phyloP scores from a whole-genome alignment of 2,329 filamentous ascomycete genomes.

The Sporothrix brunneoviolacea region DNA sequence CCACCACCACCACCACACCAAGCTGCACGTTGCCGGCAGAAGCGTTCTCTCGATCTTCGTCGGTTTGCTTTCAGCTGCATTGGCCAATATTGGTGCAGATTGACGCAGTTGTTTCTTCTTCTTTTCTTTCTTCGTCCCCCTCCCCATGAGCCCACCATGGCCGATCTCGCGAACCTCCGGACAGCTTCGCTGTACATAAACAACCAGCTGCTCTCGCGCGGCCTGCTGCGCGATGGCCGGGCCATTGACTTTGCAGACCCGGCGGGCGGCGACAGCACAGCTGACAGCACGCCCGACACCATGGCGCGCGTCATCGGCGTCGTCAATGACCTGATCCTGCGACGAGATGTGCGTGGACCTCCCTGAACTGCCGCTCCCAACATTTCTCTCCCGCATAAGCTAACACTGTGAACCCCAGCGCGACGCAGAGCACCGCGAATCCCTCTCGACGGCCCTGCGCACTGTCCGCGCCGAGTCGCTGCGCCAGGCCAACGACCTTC shows the following conservation, averaged over 20 bases:
- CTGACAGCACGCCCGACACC: slow-evolving; percentile 26
- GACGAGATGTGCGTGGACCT: slow-evolving; percentile 67
- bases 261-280: slow-evolving; percentile 45
- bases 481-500: slow-evolving; percentile 63
- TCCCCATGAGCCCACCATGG: slow-evolving; percentile 31
- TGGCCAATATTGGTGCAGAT: too few species aligned
- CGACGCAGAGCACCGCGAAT: slow-evolving; percentile 83
- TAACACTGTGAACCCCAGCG: too few species aligned
- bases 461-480: slow-evolving; percentile 67
- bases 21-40: too few species aligned
- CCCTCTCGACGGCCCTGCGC: slow-evolving; percentile 70
- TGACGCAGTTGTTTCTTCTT: not conserved
- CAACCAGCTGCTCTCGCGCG: slow-evolving; percentile 61
- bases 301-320: slow-evolving; percentile 87
- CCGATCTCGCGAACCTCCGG: slow-evolving; percentile 54
- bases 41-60: too few species aligned
- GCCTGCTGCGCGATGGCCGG: slow-evolving; percentile 60
- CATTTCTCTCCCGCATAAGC: not conserved
- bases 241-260: slow-evolving; percentile 77
- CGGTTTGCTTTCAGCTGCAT: too few species aligned
- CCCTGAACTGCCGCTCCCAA: not conserved
- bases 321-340: slow-evolving; percentile 85
- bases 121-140: not conserved
- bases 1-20: not conserved
- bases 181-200: slow-evolving; percentile 67